Percentiles rank a stretch among this genome's conserved stretches.
These are phyloP conservation scores for Moesziomyces aphidis DNA, from an alignment of 1,284 basidiomycete genomes.

Conservation along the genomic window DNA sequence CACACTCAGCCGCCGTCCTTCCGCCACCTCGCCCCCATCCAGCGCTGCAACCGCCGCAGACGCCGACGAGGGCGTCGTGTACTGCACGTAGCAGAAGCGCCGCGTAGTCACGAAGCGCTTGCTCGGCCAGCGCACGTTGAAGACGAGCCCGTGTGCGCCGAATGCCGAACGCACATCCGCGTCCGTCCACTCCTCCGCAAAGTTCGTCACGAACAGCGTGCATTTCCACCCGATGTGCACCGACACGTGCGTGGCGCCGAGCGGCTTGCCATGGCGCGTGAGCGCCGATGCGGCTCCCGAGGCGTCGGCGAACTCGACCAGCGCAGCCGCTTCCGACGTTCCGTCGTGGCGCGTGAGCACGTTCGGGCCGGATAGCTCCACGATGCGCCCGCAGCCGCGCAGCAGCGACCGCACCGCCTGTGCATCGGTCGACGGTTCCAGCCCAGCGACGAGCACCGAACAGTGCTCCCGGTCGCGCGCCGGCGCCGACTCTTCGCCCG, in stretches of 20 bases:
- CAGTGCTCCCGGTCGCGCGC: conserved; percentile 89
- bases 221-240: conserved; percentile 93
- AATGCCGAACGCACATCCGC: conserved; percentile 79
- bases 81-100: conserved; percentile 95
- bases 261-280: conserved; percentile 90
- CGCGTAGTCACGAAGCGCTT: conserved; percentile 91
- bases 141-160: conserved; percentile 84
- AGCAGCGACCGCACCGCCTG: conserved; percentile 80
- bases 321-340: conserved; percentile 57
- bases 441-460: conserved; percentile 85
- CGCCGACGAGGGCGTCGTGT: conserved; percentile 81
- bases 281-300: conserved; percentile 79
- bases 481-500: conserved; percentile 34
- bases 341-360: conserved; percentile 37
- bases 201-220: conserved; percentile 96
- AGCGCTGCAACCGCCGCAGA: conserved; percentile 83
- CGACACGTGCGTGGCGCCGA: conserved; percentile 75
- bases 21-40: conserved; percentile 78
- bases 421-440: conserved; percentile 75
- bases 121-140: conserved; percentile 97
- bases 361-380: conserved; percentile 55
- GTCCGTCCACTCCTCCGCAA: conserved; percentile 87
- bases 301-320: conserved; percentile 68
- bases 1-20: conserved; percentile 78
- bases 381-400: conserved; percentile 73